Evolutionary conservation across 441 rosid species (phyloP).

Genomic region (Theobroma grandiflorum): DNA sequence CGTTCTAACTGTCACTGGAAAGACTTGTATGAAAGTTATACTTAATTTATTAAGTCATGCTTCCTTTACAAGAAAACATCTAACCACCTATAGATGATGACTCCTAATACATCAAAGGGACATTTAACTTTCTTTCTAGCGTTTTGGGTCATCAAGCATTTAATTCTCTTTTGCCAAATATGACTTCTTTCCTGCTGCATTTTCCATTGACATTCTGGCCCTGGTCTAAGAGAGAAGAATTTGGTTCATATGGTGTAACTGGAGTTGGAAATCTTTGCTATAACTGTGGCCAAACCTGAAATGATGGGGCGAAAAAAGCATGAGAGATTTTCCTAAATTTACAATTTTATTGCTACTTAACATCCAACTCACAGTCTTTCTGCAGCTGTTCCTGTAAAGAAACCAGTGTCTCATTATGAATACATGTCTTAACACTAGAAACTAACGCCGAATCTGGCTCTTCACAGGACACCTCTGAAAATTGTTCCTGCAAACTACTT

Average conservation of each 20-base stretch:
- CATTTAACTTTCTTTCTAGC: too few species aligned
- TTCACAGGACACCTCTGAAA: slow-evolving; percentile 51
- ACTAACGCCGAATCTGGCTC: slow-evolving; percentile 22
- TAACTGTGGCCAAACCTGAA: not conserved
- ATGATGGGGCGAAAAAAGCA: not conserved
- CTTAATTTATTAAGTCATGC: too few species aligned
- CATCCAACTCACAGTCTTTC: slow-evolving; percentile 38
- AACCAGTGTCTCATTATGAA: slow-evolving; percentile 45
- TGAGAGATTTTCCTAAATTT: slow-evolving; percentile 21
- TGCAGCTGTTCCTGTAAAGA: slow-evolving; percentile 51
- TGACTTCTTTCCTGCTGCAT: not conserved
- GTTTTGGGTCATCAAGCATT: too few species aligned
- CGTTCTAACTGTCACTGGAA: too few species aligned
- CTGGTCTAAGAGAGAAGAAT: not conserved
- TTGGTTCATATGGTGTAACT: not conserved
- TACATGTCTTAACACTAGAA: slow-evolving; percentile 37
- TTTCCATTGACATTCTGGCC: not conserved
- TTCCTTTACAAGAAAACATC: too few species aligned
- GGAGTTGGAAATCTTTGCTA: not conserved
- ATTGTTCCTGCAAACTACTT: slow-evolving; percentile 46
- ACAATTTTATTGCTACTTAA: slow-evolving; percentile 35
- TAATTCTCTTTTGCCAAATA: not conserved
- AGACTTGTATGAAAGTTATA: too few species aligned
- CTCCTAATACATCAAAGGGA: too few species aligned
- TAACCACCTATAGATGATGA: too few species aligned